Percentiles rank a stretch among this genome's conserved stretches.
phyloP scores from a whole-genome alignment of 2,329 filamentous ascomycete species.

The Capronia coronata region DNA sequence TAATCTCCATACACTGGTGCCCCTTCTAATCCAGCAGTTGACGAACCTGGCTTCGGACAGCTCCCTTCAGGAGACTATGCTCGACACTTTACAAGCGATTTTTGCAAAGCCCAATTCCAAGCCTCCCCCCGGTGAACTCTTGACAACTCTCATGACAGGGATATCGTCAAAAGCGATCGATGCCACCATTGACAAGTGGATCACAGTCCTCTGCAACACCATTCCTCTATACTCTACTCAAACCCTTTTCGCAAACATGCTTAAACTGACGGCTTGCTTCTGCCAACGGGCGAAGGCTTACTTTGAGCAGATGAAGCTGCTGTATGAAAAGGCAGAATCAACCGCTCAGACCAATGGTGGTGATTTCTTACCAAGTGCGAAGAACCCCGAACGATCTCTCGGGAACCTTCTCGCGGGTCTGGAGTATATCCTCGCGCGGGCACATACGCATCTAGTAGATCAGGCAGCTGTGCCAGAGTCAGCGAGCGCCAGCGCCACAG shows the following conservation, averaged over 20 bases:
- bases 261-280: constrained; percentile 84
- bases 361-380: constrained; percentile 13
- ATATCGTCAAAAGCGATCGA: constrained; percentile 69
- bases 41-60: constrained; percentile 8
- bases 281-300: constrained; percentile 68
- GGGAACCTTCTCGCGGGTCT: constrained; percentile 82
- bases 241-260: constrained; percentile 74
- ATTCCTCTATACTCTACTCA: constrained; percentile 75
- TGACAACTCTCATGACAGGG: constrained; percentile 77
- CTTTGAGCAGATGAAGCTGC: constrained; percentile 63
- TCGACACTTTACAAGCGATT: constrained; percentile 24
- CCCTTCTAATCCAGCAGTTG: constrained; percentile 19
- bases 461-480: constrained; percentile 11
- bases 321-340: constrained; percentile 47
- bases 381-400: constrained; percentile 43
- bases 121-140: constrained; percentile 54
- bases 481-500: constrained; percentile 32
- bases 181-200: constrained; percentile 82
- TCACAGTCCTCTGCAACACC: constrained; percentile 74
- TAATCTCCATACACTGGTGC: constrained; percentile 10
- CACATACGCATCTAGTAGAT: constrained; percentile 68
- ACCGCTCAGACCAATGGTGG: constrained; percentile 5
- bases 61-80: constrained; percentile 16
- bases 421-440: constrained; percentile 80
- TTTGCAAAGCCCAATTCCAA: constrained; percentile 15